Evolutionary conservation across 805 yeast species (phyloP).

Genomic region (Wickerhamiella domercqiae): DNA sequence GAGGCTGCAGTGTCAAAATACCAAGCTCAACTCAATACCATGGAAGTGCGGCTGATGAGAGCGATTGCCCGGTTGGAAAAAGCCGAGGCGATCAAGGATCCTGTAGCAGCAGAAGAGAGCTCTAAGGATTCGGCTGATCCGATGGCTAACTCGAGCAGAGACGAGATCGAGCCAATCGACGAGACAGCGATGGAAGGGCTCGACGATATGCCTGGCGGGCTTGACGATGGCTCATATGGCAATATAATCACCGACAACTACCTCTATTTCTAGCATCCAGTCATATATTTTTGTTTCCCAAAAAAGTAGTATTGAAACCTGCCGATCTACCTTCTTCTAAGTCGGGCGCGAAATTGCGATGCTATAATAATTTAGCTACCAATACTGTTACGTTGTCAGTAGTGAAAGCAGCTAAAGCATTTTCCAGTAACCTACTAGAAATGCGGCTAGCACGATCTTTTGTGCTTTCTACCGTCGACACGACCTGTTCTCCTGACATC

Average conservation of each 20-base stretch:
- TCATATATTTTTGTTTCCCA: no score
- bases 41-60: constrained; percentile 10
- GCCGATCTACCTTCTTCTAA: no score
- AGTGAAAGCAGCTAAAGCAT: constrained; percentile 64
- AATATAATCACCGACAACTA: no score
- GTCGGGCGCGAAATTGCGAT: no score
- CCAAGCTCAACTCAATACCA: constrained; percentile 25
- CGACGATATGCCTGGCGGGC: no score
- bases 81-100: background rate
- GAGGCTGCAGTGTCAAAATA: constrained; percentile 11
- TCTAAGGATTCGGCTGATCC: background rate
- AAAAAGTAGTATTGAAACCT: no score
- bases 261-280: no score
- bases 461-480: constrained; percentile 45
- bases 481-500: constrained; percentile 68
- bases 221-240: no score
- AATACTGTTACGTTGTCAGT: constrained; percentile 89
- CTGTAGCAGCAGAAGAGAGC: background rate
- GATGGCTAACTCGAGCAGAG: background rate
- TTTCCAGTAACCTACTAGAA: constrained; percentile 47
- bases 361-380: constrained; percentile 43
- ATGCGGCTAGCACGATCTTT: constrained; percentile 36
- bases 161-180: no score
- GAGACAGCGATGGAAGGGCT: no score
- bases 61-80: constrained; percentile 2